Base-by-base conservation (phyloP, 2,329 filamentous ascomycete species). In the Aotearoamyces nothofagi region DNA sequence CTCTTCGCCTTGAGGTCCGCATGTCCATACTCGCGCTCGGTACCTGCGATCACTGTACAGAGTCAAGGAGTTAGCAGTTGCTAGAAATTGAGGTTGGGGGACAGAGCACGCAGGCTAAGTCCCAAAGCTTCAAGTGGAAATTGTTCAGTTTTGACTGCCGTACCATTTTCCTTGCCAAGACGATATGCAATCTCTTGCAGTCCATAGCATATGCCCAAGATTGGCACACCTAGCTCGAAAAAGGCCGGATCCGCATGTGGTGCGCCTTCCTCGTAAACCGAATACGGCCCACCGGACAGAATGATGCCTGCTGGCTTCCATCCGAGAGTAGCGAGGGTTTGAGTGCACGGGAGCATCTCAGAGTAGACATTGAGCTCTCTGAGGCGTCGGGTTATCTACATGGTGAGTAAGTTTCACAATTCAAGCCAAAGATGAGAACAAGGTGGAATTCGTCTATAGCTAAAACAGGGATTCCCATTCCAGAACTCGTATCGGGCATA, bases 251-350 rank as follows among this genome's bases (percentile, higher is more conserved):
- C 83, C 34, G 81, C 78, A 47, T 87, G 84, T 4, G 77, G 76
- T 4, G 81, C 68, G 38, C 64, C 79, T 17, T 73, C 57, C 32
- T 84, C 80, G 47, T 93, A 93, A 30, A 94, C 86, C 3, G 78
- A 86, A 31, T 58, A 59, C n/a, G 66, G 66, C 22, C 77, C 74
- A 37, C 78, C 78, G 6, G 71, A 78, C 7, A 86, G 59, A 32
- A 92, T 78, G 39, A 96, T 73, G 41, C 86, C 87, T 49, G 78
- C 79, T 12, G 87, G 87, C 49, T 73, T 83, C 62, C 69, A 92
- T 26, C 62, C 50, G 17, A 93, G 65, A 32, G 90, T 80, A 5
- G 69, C 59, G 13, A 92, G 55, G 60, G 87, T 87, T 45, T 78
- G 74, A 25, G 78, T 92, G 56, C 84, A 92, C 12, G 80, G 80